phyloP scores from a whole-genome alignment of 2,329 filamentous ascomycete species.

The Pestalotiopsis sp. region DNA sequence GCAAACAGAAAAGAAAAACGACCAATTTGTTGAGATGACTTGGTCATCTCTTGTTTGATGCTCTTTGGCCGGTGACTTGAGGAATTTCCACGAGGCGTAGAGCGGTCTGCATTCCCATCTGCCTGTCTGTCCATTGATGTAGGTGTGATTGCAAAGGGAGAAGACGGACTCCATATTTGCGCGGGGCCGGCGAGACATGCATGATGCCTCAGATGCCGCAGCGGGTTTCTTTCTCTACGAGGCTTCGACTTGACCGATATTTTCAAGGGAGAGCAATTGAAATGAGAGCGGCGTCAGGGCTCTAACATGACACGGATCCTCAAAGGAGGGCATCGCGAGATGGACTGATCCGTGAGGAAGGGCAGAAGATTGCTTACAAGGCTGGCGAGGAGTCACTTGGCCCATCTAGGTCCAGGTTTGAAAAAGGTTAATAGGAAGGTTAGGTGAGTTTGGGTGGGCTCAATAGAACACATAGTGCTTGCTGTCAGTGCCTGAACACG shows the following conservation, averaged over 20 bases:
- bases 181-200: not conserved
- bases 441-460: not conserved
- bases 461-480: too few species aligned
- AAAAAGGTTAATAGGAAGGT: not conserved
- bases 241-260: not conserved
- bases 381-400: too few species aligned
- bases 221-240: not conserved
- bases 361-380: not conserved
- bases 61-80: not conserved
- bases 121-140: not conserved
- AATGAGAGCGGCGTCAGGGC: slow-evolving; percentile 1
- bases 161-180: not conserved
- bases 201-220: not conserved
- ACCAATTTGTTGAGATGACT: not conserved
- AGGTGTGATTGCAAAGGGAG: not conserved
- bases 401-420: too few species aligned
- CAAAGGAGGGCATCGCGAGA: not conserved
- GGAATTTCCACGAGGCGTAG: not conserved
- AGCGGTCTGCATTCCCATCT: not conserved
- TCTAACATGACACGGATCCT: not conserved
- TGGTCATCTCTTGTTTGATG: not conserved
- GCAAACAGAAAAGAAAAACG: not conserved
- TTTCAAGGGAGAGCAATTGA: not conserved
- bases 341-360: not conserved
- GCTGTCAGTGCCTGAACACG: too few species aligned